Percentiles rank a stretch among this genome's conserved stretches.
These are phyloP conservation scores for Lachnum nothofagi DNA, from an alignment of 2,329 filamentous ascomycete genomes.

Conservation along the genomic window DNA sequence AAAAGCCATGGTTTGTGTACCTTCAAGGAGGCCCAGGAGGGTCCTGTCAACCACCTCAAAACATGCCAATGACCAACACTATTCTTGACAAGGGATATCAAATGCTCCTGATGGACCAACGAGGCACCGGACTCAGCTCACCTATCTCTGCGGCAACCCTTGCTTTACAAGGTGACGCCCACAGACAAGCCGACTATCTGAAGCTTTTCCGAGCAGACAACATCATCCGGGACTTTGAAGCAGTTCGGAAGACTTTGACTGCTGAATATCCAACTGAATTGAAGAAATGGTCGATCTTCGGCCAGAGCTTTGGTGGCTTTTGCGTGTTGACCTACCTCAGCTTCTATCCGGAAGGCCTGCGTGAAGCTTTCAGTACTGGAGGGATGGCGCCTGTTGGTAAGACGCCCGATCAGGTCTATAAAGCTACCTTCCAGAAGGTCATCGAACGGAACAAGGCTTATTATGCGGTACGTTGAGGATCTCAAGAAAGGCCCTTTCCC, in stretches of 20 bases:
- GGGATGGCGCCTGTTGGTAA: slow-evolving; percentile 74
- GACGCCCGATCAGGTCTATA: slow-evolving; percentile 69
- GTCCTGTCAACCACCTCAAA: slow-evolving; percentile 69
- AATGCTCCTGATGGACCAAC: slow-evolving; percentile 80
- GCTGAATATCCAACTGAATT: slow-evolving; percentile 62
- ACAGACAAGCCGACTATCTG: slow-evolving; percentile 73
- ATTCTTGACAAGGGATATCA: slow-evolving; percentile 79
- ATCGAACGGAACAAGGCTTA: slow-evolving; percentile 70
- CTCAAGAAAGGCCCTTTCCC: background rate
- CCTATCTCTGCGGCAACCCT: slow-evolving; percentile 72
- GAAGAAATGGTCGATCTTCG: slow-evolving; percentile 74
- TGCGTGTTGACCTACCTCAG: slow-evolving; percentile 79
- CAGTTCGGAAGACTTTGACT: slow-evolving; percentile 71
- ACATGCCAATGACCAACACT: slow-evolving; percentile 63
- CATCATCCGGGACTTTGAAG: slow-evolving; percentile 85
- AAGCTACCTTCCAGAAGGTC: slow-evolving; percentile 64
- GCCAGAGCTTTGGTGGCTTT: slow-evolving; percentile 91
- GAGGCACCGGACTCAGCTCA: slow-evolving; percentile 80
- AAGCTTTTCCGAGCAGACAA: slow-evolving; percentile 83
- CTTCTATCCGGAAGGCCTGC: slow-evolving; percentile 68
- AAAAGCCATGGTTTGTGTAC: slow-evolving; percentile 61
- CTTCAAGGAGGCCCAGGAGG: slow-evolving; percentile 84
- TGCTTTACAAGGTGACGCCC: slow-evolving; percentile 54
- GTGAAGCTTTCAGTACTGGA: slow-evolving; percentile 79
- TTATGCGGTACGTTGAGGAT: slow-evolving; percentile 24